Evolutionary conservation across 768 basidiomycete species (phyloP).

Genomic region (Chlorophyllum brunneum): DNA sequence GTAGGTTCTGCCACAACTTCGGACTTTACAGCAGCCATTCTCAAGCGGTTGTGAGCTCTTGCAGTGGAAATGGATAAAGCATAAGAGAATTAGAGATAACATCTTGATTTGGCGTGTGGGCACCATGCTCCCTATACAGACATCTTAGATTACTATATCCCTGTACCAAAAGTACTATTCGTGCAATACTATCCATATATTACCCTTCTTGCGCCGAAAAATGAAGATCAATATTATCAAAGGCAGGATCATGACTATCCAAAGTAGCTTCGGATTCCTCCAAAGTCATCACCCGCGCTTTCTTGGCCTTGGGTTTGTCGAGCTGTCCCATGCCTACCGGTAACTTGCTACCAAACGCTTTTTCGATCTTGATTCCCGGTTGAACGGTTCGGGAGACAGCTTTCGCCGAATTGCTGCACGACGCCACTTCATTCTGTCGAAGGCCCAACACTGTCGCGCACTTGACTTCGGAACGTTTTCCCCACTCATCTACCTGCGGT

Average conservation of each 20-base stretch:
- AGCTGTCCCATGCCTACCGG: slow-evolving; percentile 12
- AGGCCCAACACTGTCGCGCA: slow-evolving; percentile 67
- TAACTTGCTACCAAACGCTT: slow-evolving; percentile 9
- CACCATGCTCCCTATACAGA: background rate
- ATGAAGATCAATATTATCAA: slow-evolving; percentile 42
- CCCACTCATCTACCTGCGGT: slow-evolving; percentile 81
- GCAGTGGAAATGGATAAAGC: background rate
- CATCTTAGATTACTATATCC: slow-evolving; percentile 12
- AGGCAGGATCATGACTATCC: slow-evolving; percentile 43
- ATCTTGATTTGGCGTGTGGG: slow-evolving; percentile 17
- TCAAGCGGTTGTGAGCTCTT: slow-evolving; percentile 60
- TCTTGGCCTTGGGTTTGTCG: slow-evolving; percentile 37
- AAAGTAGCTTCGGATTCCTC: slow-evolving; percentile 53
- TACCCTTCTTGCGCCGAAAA: slow-evolving; percentile 11
- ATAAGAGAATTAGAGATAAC: slow-evolving; percentile 17
- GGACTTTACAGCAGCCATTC: slow-evolving; percentile 91
- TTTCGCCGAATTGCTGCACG: background rate
- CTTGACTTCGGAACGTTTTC: slow-evolving; percentile 69
- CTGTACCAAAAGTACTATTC: slow-evolving; percentile 16
- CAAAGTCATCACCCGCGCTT: slow-evolving; percentile 31
- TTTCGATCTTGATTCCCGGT: background rate
- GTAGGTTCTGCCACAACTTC: slow-evolving; percentile 86
- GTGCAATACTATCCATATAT: slow-evolving; percentile 2
- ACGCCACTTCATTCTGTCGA: background rate
- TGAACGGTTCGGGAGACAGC: background rate